Evolutionary conservation across 305 asterid genomes (phyloP).

Genomic region (Solanum hybrid): DNA sequence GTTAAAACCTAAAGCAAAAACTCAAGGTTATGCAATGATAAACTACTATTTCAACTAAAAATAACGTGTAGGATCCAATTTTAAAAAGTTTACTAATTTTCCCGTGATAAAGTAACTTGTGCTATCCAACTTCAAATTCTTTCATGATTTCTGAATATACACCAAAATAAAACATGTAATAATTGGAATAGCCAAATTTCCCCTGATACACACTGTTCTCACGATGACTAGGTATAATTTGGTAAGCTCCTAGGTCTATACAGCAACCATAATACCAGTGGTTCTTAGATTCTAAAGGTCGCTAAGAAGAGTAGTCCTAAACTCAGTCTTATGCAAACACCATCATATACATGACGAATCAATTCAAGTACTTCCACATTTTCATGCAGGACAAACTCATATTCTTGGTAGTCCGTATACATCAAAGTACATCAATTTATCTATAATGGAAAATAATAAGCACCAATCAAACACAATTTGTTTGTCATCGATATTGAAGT

Average conservation of each 20-base stretch:
- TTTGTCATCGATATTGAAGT: not conserved
- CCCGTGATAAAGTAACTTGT: not conserved
- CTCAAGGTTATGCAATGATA: not conserved
- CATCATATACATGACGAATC: not conserved
- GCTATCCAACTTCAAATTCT: not conserved
- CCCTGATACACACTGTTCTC: not conserved
- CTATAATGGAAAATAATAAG: not conserved
- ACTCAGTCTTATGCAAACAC: not conserved
- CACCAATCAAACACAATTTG: not conserved
- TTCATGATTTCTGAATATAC: not conserved
- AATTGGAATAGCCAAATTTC: not conserved
- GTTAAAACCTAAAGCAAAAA: not conserved
- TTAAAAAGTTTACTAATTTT: not conserved
- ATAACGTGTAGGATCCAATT: not conserved
- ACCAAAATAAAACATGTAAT: not conserved
- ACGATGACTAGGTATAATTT: not conserved
- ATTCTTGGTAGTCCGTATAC: not conserved
- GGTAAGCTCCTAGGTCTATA: not conserved
- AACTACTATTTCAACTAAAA: not conserved
- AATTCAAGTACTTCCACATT: not conserved
- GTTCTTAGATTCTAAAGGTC: not conserved
- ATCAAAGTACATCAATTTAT: not conserved
- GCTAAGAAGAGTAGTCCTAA: not conserved
- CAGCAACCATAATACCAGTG: not conserved
- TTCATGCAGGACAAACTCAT: not conserved